These are phyloP conservation scores for Symbiodinium natans DNA, from an alignment of 73 alveolate species.

Conservation along the genomic window DNA sequence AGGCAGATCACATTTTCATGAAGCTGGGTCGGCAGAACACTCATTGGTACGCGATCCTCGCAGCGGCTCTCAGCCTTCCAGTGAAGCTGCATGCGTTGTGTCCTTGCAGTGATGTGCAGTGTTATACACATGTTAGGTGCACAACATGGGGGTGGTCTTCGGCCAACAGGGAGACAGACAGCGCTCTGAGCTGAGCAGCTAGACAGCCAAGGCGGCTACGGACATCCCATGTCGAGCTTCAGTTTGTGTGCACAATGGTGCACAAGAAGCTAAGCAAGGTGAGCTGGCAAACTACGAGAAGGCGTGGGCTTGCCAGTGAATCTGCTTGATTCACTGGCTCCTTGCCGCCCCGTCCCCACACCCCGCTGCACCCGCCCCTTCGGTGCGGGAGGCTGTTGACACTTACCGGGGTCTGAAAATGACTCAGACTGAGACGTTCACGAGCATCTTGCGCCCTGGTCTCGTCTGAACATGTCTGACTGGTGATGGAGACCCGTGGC, in stretches of 20 bases:
- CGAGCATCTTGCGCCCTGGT: constrained; percentile 35
- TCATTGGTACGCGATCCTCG: constrained; percentile 49
- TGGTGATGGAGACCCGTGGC: no score
- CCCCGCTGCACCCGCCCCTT: no score
- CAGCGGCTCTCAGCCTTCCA: not conserved
- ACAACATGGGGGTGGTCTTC: constrained; percentile 41
- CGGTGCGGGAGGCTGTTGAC: not conserved
- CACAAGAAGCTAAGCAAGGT: not conserved
- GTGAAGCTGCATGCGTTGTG: no score
- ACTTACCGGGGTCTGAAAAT: not conserved
- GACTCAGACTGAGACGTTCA: constrained; percentile 51
- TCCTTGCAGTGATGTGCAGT: not conserved
- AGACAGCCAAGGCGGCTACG: not conserved
- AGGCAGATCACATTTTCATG: constrained; percentile 41
- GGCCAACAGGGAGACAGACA: constrained; percentile 54
- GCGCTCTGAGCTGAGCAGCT: not conserved
- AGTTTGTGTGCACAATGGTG: not conserved
- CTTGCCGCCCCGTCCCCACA: no score
- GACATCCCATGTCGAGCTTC: not conserved
- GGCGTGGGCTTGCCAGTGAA: no score
- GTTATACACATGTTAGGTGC: constrained; percentile 27
- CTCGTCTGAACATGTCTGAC: not conserved
- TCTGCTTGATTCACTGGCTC: not conserved
- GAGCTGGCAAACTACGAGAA: not conserved
- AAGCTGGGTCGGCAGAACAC: not conserved